Percentiles rank a stretch among this genome's conserved stretches.
Evolutionary conservation across 148 eudicot species (phyloP).

Genomic region (Diospyros kaki): DNA sequence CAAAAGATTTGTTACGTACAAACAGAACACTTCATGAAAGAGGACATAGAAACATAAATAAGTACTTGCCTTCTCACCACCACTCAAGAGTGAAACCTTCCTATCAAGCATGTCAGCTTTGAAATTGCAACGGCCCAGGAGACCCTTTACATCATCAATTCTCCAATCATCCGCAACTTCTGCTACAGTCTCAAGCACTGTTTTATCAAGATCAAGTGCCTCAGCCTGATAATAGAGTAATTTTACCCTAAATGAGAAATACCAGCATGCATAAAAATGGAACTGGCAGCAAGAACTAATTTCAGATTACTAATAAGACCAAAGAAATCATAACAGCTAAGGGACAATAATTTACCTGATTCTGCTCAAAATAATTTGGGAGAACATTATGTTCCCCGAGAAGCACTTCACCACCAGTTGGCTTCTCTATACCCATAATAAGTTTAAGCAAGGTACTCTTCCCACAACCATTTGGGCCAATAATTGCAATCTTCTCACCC

Average conservation of each 20-base stretch:
- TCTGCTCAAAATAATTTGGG: slow-evolving; percentile 96
- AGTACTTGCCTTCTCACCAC: slow-evolving; percentile 81
- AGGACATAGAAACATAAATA: background rate
- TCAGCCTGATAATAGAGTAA: slow-evolving; percentile 60
- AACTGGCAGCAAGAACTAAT: slow-evolving; percentile 6
- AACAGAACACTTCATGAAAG: background rate
- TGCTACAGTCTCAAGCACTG: slow-evolving; percentile 80
- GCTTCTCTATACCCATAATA: slow-evolving; percentile 79
- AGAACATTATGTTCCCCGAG: slow-evolving; percentile 92
- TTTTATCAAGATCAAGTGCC: slow-evolving; percentile 87
- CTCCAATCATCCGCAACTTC: slow-evolving; percentile 98
- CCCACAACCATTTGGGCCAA: slow-evolving; percentile 97
- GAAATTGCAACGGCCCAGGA: slow-evolving; percentile 87
- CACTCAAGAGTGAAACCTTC: slow-evolving; percentile 87
- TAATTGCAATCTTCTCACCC: slow-evolving; percentile 94
- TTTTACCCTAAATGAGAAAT: background rate
- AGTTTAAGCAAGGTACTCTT: slow-evolving; percentile 88
- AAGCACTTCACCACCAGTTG: slow-evolving; percentile 62
- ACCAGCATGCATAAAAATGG: background rate
- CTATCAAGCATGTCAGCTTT: slow-evolving; percentile 97
- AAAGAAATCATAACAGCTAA: background rate
- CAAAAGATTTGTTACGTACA: too few species aligned
- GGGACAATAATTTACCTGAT: slow-evolving; percentile 57
- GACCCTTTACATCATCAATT: slow-evolving; percentile 89
- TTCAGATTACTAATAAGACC: background rate